Evolutionary conservation across 306 rosid species (phyloP).

Genomic region (Crotalaria pallida): DNA sequence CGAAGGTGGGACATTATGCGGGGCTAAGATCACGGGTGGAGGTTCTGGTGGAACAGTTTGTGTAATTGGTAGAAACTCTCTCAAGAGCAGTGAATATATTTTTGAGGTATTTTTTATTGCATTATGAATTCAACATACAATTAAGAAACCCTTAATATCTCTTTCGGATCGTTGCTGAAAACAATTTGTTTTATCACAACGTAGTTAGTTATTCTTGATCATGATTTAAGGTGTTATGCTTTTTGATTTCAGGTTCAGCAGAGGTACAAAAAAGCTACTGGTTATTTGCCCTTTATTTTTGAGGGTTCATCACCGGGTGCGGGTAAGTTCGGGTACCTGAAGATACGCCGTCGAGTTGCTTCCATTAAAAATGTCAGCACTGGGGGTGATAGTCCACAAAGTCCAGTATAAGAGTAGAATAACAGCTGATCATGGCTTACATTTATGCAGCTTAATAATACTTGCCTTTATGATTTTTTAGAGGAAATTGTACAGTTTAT

Average conservation of each 20-base stretch:
- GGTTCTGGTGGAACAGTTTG: constrained; percentile 96
- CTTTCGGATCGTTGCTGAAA: neutral
- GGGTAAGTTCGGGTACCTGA: constrained; percentile 74
- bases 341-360: constrained; percentile 43
- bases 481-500: neutral
- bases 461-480: neutral
- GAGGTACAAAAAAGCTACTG: constrained; percentile 80
- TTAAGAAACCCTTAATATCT: neutral
- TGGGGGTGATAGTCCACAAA: neutral
- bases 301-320: constrained; percentile 98
- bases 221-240: neutral
- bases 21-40: constrained; percentile 96
- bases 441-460: neutral
- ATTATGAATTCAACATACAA: neutral
- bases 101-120: constrained; percentile 52
- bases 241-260: constrained; percentile 61
- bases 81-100: constrained; percentile 73
- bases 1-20: constrained; percentile 63
- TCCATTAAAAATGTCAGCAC: neutral
- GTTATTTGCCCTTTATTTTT: constrained; percentile 66
- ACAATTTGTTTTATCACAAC: neutral
- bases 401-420: neutral
- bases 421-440: constrained; percentile 12
- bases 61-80: constrained; percentile 66
- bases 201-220: neutral